Percentiles rank a stretch among this genome's conserved stretches.
Conservation (phyloP, 768 basidiomycete species). For the Mycena rosella region DNA sequence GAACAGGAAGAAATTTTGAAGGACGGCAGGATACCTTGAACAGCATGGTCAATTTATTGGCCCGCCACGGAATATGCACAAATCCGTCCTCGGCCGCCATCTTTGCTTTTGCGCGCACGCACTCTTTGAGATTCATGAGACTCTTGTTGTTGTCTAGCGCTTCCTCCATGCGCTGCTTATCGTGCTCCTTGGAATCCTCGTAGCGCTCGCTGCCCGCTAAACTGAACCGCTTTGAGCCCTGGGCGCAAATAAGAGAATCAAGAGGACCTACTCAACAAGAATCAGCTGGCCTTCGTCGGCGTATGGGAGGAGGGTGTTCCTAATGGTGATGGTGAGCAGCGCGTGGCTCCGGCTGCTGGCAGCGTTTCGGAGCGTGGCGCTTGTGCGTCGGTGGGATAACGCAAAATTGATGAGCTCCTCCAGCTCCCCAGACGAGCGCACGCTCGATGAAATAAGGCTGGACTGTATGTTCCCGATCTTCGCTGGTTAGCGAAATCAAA, state of each 20-base stretch:
- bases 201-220: conserved; percentile 53
- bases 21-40: conserved; percentile 41
- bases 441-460: conserved; percentile 40
- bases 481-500: too few species aligned
- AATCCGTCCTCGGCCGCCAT: conserved; percentile 51
- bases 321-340: conserved; percentile 48
- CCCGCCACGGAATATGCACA: conserved; percentile 52
- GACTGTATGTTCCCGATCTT: conserved; percentile 46
- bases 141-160: conserved; percentile 52
- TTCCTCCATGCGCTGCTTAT: conserved; percentile 51
- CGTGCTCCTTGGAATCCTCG: conserved; percentile 51
- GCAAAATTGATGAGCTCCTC: conserved; percentile 46
- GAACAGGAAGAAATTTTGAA: neutral
- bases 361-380: conserved; percentile 47
- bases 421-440: conserved; percentile 46
- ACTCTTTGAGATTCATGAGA: conserved; percentile 52
- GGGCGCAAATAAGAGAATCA: neutral
- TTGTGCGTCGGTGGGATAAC: conserved; percentile 44
- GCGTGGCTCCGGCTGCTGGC: conserved; percentile 51
- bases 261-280: conserved; percentile 48
- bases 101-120: conserved; percentile 53
- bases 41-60: conserved; percentile 51
- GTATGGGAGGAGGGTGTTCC: conserved; percentile 48
- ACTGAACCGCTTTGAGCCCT: too few species aligned
- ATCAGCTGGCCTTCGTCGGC: conserved; percentile 51